Percentiles rank a stretch among this genome's conserved stretches.
Conservation (phyloP, 2,329 filamentous ascomycete genomes). For the Ophiostoma novo-ulmi region DNA sequence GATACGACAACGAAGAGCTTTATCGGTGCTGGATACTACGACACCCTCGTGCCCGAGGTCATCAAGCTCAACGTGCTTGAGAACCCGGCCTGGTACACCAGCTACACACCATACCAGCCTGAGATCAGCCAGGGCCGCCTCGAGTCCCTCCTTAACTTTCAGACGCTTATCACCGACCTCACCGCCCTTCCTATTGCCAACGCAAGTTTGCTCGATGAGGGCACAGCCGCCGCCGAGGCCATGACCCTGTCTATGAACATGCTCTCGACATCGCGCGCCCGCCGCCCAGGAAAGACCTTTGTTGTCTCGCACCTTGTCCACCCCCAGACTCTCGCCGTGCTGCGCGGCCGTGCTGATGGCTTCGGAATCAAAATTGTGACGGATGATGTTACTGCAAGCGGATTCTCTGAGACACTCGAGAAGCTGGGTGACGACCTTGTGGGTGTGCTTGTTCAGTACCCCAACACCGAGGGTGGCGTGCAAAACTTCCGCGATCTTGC, state of each 20-base stretch:
- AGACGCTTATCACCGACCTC: slow-evolving; percentile 85
- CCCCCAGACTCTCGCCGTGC: slow-evolving; percentile 77
- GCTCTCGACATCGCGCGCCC: slow-evolving; percentile 65
- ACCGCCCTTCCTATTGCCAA: slow-evolving; percentile 85
- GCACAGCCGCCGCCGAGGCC: slow-evolving; percentile 87
- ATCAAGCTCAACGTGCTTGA: slow-evolving; percentile 91
- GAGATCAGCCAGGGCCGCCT: slow-evolving; percentile 94
- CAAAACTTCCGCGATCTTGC: slow-evolving; percentile 69
- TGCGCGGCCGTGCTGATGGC: slow-evolving; percentile 81
- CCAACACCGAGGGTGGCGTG: slow-evolving; percentile 78
- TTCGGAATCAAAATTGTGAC: slow-evolving; percentile 78
- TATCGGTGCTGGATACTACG: slow-evolving; percentile 84
- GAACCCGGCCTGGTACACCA: slow-evolving; percentile 95
- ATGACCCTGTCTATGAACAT: slow-evolving; percentile 88
- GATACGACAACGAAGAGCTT: slow-evolving; percentile 54
- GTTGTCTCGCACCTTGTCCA: slow-evolving; percentile 79
- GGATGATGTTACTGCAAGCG: slow-evolving; percentile 63
- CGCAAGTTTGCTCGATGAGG: slow-evolving; percentile 84
- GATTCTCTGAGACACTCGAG: slow-evolving; percentile 58
- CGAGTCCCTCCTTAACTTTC: slow-evolving; percentile 90
- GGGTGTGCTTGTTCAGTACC: slow-evolving; percentile 91
- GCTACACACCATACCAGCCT: slow-evolving; percentile 94
- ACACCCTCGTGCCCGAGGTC: slow-evolving; percentile 78
- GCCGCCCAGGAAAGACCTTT: slow-evolving; percentile 70
- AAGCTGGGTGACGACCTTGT: slow-evolving; percentile 75